Evolutionary conservation across 202 grass and related monocot genomes (phyloP).

Genomic region (Cymbopogon flexuosus): DNA sequence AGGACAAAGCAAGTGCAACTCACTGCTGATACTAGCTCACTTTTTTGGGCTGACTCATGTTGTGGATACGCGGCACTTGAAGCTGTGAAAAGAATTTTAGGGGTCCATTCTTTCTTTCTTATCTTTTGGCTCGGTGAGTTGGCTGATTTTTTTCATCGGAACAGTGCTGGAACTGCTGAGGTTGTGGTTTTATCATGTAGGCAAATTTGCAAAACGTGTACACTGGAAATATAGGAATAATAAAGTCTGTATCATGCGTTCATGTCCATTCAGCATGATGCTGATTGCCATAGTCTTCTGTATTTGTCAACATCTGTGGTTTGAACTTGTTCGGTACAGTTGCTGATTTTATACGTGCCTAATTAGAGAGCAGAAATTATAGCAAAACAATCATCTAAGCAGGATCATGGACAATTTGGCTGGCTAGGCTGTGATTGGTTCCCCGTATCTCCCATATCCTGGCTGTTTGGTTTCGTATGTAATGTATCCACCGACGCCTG

Average conservation of each 20-base stretch:
- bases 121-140: too few relatives aligned
- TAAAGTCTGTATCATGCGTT: constrained; percentile 23
- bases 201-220: too few relatives aligned
- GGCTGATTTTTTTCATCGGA: too few relatives aligned
- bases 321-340: not conserved
- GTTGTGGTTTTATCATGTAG: too few relatives aligned
- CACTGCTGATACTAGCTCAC: not conserved
- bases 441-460: not conserved
- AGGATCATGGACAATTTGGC: not conserved
- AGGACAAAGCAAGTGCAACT: constrained; percentile 16
- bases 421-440: not conserved
- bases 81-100: constrained; percentile 27
- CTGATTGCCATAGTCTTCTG: not conserved
- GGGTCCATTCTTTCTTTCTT: constrained; percentile 6
- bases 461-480: not conserved
- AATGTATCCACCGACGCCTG: not conserved
- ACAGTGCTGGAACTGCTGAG: too few relatives aligned
- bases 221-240: constrained; percentile 40
- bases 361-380: not conserved
- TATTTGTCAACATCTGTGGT: not conserved
- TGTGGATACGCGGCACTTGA: constrained; percentile 4
- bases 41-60: not conserved
- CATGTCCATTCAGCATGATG: not conserved
- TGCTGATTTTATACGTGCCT: not conserved
- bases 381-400: not conserved